Percentiles rank a stretch among this genome's conserved stretches.
These are phyloP conservation scores for Candida xyloterini DNA, from an alignment of 805 yeast species.

Conservation along the genomic window DNA sequence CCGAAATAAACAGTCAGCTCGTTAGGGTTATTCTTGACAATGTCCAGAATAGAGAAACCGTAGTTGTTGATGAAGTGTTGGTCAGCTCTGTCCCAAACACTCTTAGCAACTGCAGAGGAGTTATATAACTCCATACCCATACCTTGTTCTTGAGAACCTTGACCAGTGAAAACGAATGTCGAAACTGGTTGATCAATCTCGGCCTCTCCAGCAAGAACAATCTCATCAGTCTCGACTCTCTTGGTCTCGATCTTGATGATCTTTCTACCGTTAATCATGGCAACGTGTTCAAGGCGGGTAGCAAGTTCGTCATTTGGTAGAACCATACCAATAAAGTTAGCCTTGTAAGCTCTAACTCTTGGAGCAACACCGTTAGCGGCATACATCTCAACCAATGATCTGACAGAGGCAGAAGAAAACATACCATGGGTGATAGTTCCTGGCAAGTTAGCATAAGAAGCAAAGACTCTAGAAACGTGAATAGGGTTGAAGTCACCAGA, in stretches of 20 bases:
- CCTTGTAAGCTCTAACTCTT: constrained; percentile 91
- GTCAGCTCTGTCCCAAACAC: constrained; percentile 98
- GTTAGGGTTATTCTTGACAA: constrained; percentile 93
- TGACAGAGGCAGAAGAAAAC: constrained; percentile 95
- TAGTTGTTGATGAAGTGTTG: constrained; percentile 86
- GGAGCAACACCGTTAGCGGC: constrained; percentile 97
- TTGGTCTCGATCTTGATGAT: constrained; percentile 87
- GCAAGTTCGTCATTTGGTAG: constrained; percentile 89
- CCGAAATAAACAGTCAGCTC: constrained; percentile 96
- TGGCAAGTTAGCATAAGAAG: constrained; percentile 88
- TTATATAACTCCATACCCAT: constrained; percentile 99
- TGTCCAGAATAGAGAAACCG: constrained; percentile 95
- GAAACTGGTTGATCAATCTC: constrained; percentile 98
- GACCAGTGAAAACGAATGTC: constrained; percentile 97
- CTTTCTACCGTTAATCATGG: constrained; percentile 99
- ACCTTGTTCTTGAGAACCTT: constrained; percentile 99
- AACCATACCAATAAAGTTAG: constrained; percentile 94
- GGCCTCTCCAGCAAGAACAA: constrained; percentile 90
- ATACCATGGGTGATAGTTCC: constrained; percentile 99
- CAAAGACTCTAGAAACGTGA: constrained; percentile 93
- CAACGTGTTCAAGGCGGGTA: constrained; percentile 89
- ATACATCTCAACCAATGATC: constrained; percentile 95
- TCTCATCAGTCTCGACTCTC: constrained; percentile 73
- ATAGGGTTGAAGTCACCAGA: constrained; percentile 99
- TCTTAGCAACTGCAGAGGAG: constrained; percentile 84